These are phyloP conservation scores for Colletotrichum cordylinicola DNA, from an alignment of 2,329 filamentous ascomycete species.

Conservation along the genomic window DNA sequence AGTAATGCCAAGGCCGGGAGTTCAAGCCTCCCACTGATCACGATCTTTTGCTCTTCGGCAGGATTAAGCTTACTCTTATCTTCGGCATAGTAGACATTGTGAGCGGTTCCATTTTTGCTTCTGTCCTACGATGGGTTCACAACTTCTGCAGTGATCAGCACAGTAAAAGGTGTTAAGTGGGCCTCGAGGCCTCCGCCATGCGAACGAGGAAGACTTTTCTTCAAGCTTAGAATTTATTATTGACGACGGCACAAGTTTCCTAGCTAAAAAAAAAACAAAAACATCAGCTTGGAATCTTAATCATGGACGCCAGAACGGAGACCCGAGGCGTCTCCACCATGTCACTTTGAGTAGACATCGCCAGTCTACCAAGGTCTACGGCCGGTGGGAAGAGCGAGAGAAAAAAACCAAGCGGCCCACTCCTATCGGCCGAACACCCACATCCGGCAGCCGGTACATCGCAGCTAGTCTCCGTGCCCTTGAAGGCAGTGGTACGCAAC, in stretches of 20 bases:
- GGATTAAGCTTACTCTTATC: accelerated
- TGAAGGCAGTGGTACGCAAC: background rate
- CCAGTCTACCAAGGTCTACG: background rate
- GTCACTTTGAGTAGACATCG: background rate
- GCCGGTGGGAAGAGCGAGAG: background rate
- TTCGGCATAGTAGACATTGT: accelerated
- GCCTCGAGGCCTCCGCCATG: background rate
- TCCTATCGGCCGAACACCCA: background rate
- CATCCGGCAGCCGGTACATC: background rate
- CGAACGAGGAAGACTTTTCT: background rate
- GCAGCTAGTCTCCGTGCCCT: background rate
- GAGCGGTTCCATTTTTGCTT: background rate
- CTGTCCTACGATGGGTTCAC: background rate
- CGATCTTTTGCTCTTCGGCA: background rate
- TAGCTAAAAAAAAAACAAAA: no score
- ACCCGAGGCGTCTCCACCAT: accelerated
- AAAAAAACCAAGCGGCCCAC: background rate
- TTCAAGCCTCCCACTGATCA: conserved; percentile 23
- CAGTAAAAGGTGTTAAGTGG: background rate
- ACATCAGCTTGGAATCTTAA: background rate
- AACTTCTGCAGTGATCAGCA: accelerated
- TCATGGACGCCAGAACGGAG: background rate
- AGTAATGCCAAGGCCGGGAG: conserved; percentile 21
- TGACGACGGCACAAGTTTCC: background rate
- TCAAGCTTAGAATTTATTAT: accelerated